phyloP scores from a whole-genome alignment of 2,329 filamentous ascomycete genomes.

The Ophiosphaerella korrae region DNA sequence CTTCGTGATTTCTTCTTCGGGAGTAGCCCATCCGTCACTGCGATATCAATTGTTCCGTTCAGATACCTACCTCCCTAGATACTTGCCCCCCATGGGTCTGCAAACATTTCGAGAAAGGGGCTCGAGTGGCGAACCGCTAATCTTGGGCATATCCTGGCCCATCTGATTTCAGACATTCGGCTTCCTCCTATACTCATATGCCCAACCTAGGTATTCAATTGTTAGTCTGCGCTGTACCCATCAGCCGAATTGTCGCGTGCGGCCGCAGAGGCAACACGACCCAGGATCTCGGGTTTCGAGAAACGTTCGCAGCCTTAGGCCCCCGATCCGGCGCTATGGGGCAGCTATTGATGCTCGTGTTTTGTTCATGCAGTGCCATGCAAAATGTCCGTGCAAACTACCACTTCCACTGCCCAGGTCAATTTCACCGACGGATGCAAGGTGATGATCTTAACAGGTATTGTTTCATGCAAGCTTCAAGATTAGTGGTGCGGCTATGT shows the following conservation, averaged over 20 bases:
- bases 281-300: constrained; percentile 19
- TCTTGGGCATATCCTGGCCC: too few relatives aligned
- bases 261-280: constrained; percentile 14
- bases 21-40: constrained; percentile 27
- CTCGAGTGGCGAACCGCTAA: too few relatives aligned
- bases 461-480: constrained; percentile 33
- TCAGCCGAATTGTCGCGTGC: constrained; percentile 25
- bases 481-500: constrained; percentile 38
- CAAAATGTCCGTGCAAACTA: constrained; percentile 20
- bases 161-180: too few relatives aligned
- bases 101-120: too few relatives aligned
- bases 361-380: constrained; percentile 24
- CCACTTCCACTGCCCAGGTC: constrained; percentile 7
- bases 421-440: constrained; percentile 12
- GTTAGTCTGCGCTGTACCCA: constrained; percentile 11
- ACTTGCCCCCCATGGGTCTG: background rate
- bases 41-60: too few relatives aligned
- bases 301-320: constrained; percentile 3
- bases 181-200: constrained; percentile 6
- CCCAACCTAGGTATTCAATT: constrained; percentile 1
- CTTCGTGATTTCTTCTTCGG: constrained; percentile 29
- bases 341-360: constrained; percentile 18
- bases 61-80: background rate
- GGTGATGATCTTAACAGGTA: constrained; percentile 26
- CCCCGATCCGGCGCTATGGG: constrained; percentile 4